These are phyloP conservation scores for Hypsizygus ulmarius DNA, from an alignment of 1,284 basidiomycete genomes.

Conservation along the genomic window DNA sequence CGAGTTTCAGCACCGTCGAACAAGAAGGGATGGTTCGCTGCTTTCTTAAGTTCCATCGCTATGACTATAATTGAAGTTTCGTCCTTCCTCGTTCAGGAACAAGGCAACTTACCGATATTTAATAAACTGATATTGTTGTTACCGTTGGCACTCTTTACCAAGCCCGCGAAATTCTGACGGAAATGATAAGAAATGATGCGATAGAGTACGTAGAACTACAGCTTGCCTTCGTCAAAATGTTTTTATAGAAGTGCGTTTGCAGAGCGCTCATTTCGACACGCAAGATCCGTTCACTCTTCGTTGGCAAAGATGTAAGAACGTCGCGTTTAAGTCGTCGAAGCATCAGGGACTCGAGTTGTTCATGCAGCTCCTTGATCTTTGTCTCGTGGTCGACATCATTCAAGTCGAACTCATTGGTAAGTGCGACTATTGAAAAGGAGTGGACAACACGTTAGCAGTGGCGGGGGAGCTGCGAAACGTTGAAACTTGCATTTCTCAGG, in stretches of 20 bases:
- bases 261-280: slow-evolving; percentile 97
- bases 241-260: slow-evolving; percentile 99
- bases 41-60: slow-evolving; percentile 97
- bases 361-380: slow-evolving; percentile 94
- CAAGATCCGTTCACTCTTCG: slow-evolving; percentile 97
- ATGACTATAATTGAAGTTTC: slow-evolving; percentile 8
- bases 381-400: slow-evolving; percentile 89
- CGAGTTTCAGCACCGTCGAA: slow-evolving; percentile 93
- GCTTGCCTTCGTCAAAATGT: slow-evolving; percentile 89
- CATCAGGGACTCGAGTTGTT: slow-evolving; percentile 94
- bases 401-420: slow-evolving; percentile 94
- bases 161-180: slow-evolving; percentile 85
- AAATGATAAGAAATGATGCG: slow-evolving; percentile 5
- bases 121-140: slow-evolving; percentile 89
- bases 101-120: slow-evolving; percentile 74
- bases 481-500: slow-evolving; percentile 88
- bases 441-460: slow-evolving; percentile 1
- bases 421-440: slow-evolving; percentile 49
- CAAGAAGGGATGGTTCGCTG: slow-evolving; percentile 96
- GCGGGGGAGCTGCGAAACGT: slow-evolving; percentile 2
- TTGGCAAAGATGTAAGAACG: slow-evolving; percentile 95
- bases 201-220: neutral
- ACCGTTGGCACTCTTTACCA: slow-evolving; percentile 84
- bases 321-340: slow-evolving; percentile 93
- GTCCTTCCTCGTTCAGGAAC: slow-evolving; percentile 3